A percentile compares a stretch with the other conserved stretches of the same genome.
Evolutionary conservation across 2,329 filamentous ascomycete genomes (phyloP).

Genomic region (Herpotrichia juniperi): DNA sequence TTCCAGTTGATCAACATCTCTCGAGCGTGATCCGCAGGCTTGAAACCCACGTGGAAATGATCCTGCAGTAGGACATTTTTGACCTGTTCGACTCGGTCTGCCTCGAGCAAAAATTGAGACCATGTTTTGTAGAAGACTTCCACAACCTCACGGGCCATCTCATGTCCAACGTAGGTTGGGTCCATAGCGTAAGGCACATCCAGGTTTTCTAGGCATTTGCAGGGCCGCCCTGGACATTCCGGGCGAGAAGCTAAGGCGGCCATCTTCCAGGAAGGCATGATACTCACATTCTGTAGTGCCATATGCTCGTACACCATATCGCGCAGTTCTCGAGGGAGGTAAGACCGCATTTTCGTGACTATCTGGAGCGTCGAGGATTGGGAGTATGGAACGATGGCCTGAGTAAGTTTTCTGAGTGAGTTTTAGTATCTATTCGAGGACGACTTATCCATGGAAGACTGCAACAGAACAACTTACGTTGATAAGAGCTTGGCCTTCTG

Average conservation of each 20-base stretch:
- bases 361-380: neutral
- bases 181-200: neutral
- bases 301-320: constrained; percentile 2
- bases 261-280: neutral
- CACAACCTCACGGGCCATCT: constrained; percentile 1
- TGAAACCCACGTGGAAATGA: constrained; percentile 3
- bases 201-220: neutral
- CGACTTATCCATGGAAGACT: neutral
- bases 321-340: constrained; percentile 2
- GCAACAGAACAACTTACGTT: neutral
- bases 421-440: neutral
- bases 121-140: constrained; percentile 3
- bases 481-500: neutral
- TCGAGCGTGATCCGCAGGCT: neutral
- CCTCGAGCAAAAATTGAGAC: neutral
- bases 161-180: neutral
- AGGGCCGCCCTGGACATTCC: neutral
- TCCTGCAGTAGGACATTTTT: neutral
- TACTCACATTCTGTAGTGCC: neutral
- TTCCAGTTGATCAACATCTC: neutral
- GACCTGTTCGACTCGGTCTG: neutral
- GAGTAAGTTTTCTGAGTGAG: neutral
- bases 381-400: neutral
- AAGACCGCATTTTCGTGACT: neutral
- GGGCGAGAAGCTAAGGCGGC: neutral